phyloP scores from a whole-genome alignment of 2,329 filamentous ascomycete genomes.

The Colletotrichum sojae region DNA sequence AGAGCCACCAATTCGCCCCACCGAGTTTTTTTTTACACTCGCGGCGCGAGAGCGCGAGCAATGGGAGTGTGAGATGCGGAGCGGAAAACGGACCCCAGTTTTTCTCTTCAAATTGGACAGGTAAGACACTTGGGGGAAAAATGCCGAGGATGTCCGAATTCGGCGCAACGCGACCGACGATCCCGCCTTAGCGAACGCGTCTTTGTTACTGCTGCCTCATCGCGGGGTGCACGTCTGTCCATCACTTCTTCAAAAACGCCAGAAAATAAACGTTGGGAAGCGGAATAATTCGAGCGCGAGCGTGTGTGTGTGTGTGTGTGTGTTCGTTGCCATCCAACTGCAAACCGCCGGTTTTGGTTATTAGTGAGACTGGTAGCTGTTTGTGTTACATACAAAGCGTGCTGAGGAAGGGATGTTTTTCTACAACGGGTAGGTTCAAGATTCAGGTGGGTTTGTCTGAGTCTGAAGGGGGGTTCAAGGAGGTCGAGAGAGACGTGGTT shows the following conservation, averaged over 20 bases:
- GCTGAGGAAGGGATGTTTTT: constrained; percentile 23
- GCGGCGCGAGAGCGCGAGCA: neutral
- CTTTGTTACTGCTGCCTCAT: no score
- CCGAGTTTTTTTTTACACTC: neutral
- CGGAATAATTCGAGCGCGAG: no score
- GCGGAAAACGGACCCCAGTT: constrained; percentile 10
- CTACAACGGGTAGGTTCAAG: constrained; percentile 34
- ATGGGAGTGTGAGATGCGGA: neutral
- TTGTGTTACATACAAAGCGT: constrained; percentile 41
- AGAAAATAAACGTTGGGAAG: no score
- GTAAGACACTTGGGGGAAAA: constrained; percentile 1
- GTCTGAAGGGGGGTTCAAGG: constrained; percentile 2
- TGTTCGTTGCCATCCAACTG: constrained; percentile 38
- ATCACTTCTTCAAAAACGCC: no score
- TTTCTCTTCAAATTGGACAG: constrained; percentile 1
- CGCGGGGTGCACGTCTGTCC: no score
- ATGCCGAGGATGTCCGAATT: constrained; percentile 23
- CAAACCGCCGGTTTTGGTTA: constrained; percentile 37
- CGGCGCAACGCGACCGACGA: constrained; percentile 16
- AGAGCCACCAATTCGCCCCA: neutral
- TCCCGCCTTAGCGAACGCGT: neutral
- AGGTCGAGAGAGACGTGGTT: neutral
- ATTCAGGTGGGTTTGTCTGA: constrained; percentile 15
- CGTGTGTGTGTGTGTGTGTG: neutral
- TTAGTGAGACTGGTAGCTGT: constrained; percentile 39